These are phyloP conservation scores for Backusella morwellensis DNA, from an alignment of 192 early-diverging fungal species.

Conservation along the genomic window DNA sequence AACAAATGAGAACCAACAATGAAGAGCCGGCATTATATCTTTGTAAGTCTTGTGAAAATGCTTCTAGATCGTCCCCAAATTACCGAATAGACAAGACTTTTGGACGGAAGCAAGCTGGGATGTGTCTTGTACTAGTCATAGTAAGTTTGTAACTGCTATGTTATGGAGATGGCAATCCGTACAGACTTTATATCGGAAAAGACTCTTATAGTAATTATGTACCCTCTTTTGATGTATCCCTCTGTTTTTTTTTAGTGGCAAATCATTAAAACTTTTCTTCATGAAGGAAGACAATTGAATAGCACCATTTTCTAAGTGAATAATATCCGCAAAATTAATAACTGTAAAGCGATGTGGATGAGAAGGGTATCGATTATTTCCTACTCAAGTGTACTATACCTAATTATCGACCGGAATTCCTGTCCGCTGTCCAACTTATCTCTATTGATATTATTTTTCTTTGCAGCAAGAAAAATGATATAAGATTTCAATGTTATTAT, in stretches of 20 bases:
- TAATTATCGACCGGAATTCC: neutral
- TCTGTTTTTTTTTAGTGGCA: no score
- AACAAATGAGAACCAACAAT: no score
- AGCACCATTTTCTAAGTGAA: constrained; percentile 6
- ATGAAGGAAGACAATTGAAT: neutral
- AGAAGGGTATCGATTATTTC: neutral
- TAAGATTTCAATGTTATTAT: no score
- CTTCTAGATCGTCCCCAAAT: constrained; percentile 1
- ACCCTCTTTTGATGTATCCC: no score
- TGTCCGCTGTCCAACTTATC: no score
- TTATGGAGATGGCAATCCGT: neutral
- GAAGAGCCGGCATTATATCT: neutral
- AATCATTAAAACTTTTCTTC: no score
- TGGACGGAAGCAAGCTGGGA: neutral
- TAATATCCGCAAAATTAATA: neutral
- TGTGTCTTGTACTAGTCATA: constrained; percentile 2
- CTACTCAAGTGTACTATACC: neutral
- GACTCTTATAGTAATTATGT: neutral
- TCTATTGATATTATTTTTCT: no score
- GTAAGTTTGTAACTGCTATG: neutral
- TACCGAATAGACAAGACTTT: constrained; percentile 3
- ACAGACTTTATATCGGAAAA: constrained; percentile 7
- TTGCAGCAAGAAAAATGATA: no score
- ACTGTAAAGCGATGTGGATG: neutral
- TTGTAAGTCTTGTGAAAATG: constrained; percentile 8